These are phyloP conservation scores for Aspergillus clavatus DNA, from an alignment of 2,329 filamentous ascomycete genomes.

Conservation along the genomic window DNA sequence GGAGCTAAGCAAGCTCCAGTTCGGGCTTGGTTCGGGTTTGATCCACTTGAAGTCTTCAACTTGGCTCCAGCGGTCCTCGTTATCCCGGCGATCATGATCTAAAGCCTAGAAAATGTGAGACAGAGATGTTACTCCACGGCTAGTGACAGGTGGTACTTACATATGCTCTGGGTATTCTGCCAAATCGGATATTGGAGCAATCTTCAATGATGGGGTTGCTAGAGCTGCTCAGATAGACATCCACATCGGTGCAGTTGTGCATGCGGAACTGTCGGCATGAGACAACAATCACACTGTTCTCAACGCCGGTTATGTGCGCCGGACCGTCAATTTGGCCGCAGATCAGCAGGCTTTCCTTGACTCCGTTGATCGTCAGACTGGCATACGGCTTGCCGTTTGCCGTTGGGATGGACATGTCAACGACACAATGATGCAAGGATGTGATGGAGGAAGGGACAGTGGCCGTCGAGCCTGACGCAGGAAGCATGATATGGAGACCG, in stretches of 20 bases:
- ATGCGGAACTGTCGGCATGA: conserved; percentile 84
- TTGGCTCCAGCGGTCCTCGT: conserved; percentile 72
- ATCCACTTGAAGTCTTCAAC: conserved; percentile 99
- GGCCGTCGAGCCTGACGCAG: conserved; percentile 63
- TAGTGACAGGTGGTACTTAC: conserved; percentile 54
- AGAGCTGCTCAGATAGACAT: conserved; percentile 75
- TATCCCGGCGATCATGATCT: conserved; percentile 27
- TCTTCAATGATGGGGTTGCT: conserved; percentile 94
- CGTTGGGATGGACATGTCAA: conserved; percentile 71
- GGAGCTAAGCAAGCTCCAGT: conserved; percentile 70
- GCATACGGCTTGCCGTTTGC: conserved; percentile 60
- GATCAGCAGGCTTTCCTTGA: conserved; percentile 67
- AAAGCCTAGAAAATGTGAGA: too few relatives aligned
- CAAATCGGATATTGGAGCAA: conserved; percentile 72
- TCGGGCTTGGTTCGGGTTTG: conserved; percentile 76
- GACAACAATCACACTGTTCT: conserved; percentile 70
- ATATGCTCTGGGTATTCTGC: conserved; percentile 65
- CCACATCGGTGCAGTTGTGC: conserved; percentile 76
- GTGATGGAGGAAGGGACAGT: conserved; percentile 70
- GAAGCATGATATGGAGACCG: conserved; percentile 71
- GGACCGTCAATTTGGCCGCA: conserved; percentile 75
- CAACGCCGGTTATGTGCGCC: conserved; percentile 73
- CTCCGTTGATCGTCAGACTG: conserved; percentile 63
- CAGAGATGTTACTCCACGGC: too few relatives aligned
- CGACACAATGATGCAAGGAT: conserved; percentile 63